Base-by-base conservation (phyloP, 2,329 filamentous ascomycete species). In the Penicillium aurantiogriseum region DNA sequence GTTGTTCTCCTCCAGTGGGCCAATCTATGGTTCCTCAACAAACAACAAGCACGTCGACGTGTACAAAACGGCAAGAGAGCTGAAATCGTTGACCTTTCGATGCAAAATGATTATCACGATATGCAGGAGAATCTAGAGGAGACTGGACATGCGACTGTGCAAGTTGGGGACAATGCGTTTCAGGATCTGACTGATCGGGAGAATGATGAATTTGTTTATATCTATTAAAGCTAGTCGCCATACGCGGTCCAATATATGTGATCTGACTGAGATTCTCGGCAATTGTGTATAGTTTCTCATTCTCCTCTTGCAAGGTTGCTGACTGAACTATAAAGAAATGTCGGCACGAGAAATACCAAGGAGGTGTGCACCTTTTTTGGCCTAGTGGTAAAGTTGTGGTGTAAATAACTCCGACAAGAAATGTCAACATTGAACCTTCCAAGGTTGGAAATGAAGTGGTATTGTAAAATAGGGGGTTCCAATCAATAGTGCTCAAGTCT, bases 131-230 rank as follows among this genome's bases (percentile, higher is more conserved):
- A 39, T 25, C 21, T 40, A 10, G 59, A 62, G 27, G 65, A 63
- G 4, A 60, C 56, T 17, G 60, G 52, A 7, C 60, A 64, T 8
- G 55, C 60, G 33, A 52, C 56, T 8, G 40, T 59, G 6, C 66
- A 67, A 36, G 59, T 82, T 21, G 82, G 83, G 6, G 77, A 81
- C 17, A 78, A 81, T 46, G 81, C 80, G 0, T 82, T 84, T 49
- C 69, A 82, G 61, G 87, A 89, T 71, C 63, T 88, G 62, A 88
- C 86, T 0, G 87, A 89, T 69, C 73, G 81, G 21, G 75, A 85
- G 74, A 89, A 89, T 63, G 85, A 89, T 56, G 85, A 89, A 65
- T 89, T 89, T 73, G 80, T 87, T 17, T 88, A 85, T 71, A 79
- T 86, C 46, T 85, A 85, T 64, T 85, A 48, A 51, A 21, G 4